Evolutionary conservation across 2,329 filamentous ascomycete species (phyloP), one percentile per base, ranked within the genome.

Genomic region (Aspergillus clavatus): DNA sequence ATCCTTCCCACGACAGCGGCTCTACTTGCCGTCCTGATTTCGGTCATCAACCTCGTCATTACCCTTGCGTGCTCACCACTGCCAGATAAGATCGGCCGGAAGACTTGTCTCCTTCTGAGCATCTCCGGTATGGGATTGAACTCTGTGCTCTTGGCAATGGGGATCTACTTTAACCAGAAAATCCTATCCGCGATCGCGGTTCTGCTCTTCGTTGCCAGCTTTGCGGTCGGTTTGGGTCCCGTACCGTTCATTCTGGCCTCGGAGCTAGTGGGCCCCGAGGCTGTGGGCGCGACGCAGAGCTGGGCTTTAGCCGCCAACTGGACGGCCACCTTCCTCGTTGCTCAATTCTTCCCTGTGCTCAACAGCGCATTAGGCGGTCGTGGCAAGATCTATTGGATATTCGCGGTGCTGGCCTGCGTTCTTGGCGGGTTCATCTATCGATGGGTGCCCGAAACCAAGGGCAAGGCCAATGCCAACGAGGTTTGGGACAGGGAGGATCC

Each of bases 201-300:
- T 0, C 74, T 96, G 8, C 71, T 85, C 21, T 98, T 97, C 59
- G 93, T 97, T 2, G 84, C 81, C 4, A 89, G 86, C 60, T 98
- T 96, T 57, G 93, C 87, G 0, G 79, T 95, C 11, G 93, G 93
- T 0, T 78, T 98, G 0, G 93, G 93, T 0, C 93, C 93, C 0
- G 88, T 98, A 0, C 93, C 93, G 0, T 98, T 97, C 67, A 94
- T 97, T 54, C 77, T 98, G 38, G 85, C 90, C 0, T 90, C 87
- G 1, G 93, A 97, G 68, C 79, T 97, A 2, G 93, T 97, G 1
- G 86, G 84, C 0, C 84, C 89, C 10, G 89, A 95, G 63, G 93
- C 91, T 0, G 89, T 96, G 0, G 90, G 91, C 1, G 89, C 91
- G 0, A 86, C 89, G 0, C 93, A 98, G 66, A 90, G 86, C 46